Percentiles rank a stretch among this genome's conserved stretches.
Evolutionary conservation across 176 grass and related monocot genomes (phyloP).

Genomic region (Zoysia pacifica): DNA sequence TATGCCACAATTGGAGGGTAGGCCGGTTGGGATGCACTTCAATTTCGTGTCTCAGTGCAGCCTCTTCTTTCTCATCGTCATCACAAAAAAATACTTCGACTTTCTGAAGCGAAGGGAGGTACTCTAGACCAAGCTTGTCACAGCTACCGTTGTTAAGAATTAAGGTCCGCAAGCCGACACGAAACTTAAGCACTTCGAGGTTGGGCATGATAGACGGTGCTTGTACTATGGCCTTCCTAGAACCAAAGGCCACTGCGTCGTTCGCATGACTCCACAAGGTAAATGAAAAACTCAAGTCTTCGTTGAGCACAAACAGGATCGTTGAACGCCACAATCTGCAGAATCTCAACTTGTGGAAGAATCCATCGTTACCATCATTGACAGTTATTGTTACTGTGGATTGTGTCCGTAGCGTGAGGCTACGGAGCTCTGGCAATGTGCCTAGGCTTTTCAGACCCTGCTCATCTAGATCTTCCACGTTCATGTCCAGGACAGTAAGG

Average conservation of each 20-base stretch:
- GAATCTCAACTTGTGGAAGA: not conserved
- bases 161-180: not conserved
- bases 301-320: not conserved
- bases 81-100: not conserved
- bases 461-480: accelerated
- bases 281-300: not conserved
- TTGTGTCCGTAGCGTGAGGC: accelerated
- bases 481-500: accelerated
- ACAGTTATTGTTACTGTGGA: not conserved
- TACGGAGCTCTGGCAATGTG: not conserved
- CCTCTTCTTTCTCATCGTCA: not conserved
- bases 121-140: not conserved
- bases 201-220: not conserved
- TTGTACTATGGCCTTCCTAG: not conserved
- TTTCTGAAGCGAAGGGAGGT: not conserved
- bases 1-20: too few species aligned
- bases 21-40: not conserved
- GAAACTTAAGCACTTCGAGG: not conserved
- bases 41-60: not conserved
- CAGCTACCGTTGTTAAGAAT: not conserved
- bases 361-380: too few species aligned
- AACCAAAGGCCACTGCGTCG: not conserved
- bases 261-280: not conserved
- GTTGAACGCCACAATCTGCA: not conserved
- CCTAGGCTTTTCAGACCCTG: not conserved